Base-by-base conservation (phyloP, 306 rosid genomes). In the Trifolium pratense region DNA sequence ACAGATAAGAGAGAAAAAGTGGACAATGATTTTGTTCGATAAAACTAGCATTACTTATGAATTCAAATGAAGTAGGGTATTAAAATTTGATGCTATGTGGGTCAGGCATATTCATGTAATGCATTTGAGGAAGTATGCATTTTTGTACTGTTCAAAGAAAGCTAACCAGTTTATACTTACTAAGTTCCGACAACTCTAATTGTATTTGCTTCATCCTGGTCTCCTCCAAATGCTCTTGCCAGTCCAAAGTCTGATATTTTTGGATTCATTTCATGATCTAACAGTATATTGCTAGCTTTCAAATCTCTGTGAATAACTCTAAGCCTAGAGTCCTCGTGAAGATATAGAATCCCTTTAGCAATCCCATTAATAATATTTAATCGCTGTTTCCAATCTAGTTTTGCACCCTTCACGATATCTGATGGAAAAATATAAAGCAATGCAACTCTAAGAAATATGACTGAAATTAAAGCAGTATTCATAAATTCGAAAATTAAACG, bases 171-270 rank as follows among this genome's bases (percentile, higher is more conserved):
- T 45, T 36, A 76, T 16, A 75, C 92, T 82, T 73, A 88, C 90
- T 77, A 81, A n/a, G 89, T 88, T 60, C 93, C 90, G 5, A 79
- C 89, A 55, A 86, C 80, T 80, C 80, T 84, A 52, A 46, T 68
- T 17, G 90, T 89, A 36, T 79, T 84, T 61, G 86, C 81, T 3
- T 70, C 75, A 49, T 32, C 76, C 13, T 86, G 85, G 60, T 86
- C 81, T 48, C 65, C 81, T 56, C 70, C 70, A 76, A 86, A 84
- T 42, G 69, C 75, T 75, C 87, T 82, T 17, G 93, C 86, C 18
- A 84, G 64, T 71, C 90, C 90, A 58, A 89, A 89, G 68, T 86
- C 87, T 31, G 87, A 80, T 45, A 86, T 86, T 79, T 89, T 89
- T 14, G 86, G 79, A 73, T 75, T 79, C 87, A 84, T 78, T 36